A percentile compares a stretch with the other conserved stretches of the same genome.
Conservation (phyloP, 2,329 filamentous ascomycete genomes). For the Aureobasidium lini region DNA sequence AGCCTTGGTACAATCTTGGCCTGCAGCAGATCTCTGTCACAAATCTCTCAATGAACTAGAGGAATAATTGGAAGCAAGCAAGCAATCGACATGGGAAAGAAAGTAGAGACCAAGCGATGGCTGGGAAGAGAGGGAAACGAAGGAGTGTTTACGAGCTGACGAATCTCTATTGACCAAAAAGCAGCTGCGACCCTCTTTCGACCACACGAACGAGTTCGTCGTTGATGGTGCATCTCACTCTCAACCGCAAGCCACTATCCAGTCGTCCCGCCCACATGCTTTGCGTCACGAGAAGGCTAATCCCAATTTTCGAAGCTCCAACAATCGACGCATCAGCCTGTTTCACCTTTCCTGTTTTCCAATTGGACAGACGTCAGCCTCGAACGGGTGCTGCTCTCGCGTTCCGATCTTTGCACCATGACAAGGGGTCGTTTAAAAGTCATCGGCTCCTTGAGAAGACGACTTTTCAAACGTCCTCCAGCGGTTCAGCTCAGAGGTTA, state of each 20-base stretch:
- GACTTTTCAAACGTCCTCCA: not conserved
- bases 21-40: not conserved
- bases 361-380: slow-evolving; percentile 7
- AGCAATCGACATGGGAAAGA: not conserved
- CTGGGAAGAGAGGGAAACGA: not conserved
- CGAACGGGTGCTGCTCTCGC: not conserved
- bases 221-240: not conserved
- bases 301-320: not conserved
- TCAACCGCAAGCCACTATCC: not conserved
- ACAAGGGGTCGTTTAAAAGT: not conserved
- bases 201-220: not conserved
- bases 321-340: not conserved
- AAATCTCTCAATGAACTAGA: not conserved
- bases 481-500: not conserved
- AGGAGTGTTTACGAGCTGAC: not conserved
- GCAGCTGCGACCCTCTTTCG: not conserved
- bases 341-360: not conserved
- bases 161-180: not conserved
- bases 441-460: not conserved
- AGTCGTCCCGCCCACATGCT: not conserved
- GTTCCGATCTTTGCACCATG: not conserved
- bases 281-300: not conserved
- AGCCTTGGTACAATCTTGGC: slow-evolving; percentile 11
- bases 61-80: slow-evolving; percentile 3
- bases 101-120: not conserved